These are phyloP conservation scores for Gnomoniopsis sp. DNA, from an alignment of 2,329 filamentous ascomycete species.

Conservation along the genomic window DNA sequence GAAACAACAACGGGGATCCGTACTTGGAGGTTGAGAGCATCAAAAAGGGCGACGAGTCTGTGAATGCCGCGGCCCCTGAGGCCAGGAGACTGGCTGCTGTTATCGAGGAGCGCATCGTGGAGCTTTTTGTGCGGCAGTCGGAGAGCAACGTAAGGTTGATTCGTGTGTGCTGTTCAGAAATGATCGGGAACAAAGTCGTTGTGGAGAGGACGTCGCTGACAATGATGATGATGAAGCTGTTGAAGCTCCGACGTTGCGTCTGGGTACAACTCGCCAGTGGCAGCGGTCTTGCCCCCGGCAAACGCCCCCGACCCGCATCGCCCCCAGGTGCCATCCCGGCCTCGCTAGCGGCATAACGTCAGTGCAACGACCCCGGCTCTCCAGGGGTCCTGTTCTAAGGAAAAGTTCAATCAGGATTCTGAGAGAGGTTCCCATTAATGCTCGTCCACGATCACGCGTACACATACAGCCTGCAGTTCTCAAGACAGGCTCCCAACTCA, in stretches of 20 bases:
- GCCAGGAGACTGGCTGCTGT: constrained; percentile 50
- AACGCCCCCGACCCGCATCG: constrained; percentile 7
- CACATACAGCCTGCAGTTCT: too few species aligned
- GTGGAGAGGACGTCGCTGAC: not conserved
- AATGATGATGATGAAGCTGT: constrained; percentile 14
- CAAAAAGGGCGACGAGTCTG: constrained; percentile 84
- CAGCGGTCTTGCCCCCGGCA: constrained; percentile 14
- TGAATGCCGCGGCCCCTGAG: constrained; percentile 67
- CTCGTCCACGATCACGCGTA: not conserved
- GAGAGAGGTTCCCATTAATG: not conserved
- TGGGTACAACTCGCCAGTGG: constrained; percentile 1
- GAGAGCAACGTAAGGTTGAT: not conserved
- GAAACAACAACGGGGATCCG: constrained; percentile 30
- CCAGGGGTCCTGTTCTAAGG: constrained; percentile 12
- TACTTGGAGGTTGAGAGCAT: constrained; percentile 83
- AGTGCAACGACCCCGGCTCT: constrained; percentile 14
- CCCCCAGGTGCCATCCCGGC: constrained; percentile 1
- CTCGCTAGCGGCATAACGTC: constrained; percentile 13
- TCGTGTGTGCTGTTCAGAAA: not conserved
- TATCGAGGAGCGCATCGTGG: constrained; percentile 53
- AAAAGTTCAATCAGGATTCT: constrained; percentile 7
- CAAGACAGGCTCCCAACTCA: too few species aligned
- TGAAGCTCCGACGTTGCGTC: constrained; percentile 1
- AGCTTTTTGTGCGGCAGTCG: not conserved
- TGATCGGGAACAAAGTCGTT: not conserved